Percentiles rank a stretch among this genome's conserved stretches.
These are phyloP conservation scores for Clathrus columnatus DNA, from an alignment of 768 basidiomycete genomes.

Conservation along the genomic window DNA sequence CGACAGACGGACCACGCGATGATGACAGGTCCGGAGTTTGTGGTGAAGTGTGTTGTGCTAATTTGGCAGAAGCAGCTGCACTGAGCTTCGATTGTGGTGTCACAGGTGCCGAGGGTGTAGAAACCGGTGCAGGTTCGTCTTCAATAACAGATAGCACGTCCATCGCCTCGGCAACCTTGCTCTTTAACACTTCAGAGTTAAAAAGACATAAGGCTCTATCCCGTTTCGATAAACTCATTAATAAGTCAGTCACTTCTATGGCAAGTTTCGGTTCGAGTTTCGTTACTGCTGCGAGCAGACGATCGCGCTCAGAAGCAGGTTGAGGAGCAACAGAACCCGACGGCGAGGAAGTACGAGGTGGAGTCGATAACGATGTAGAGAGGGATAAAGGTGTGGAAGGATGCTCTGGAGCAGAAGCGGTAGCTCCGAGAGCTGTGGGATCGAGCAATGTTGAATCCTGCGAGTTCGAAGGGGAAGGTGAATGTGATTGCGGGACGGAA, in stretches of 20 bases:
- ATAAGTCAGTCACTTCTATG: constrained; percentile 60
- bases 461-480: constrained; percentile 38
- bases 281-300: constrained; percentile 57
- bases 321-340: constrained; percentile 48
- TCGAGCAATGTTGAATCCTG: constrained; percentile 69
- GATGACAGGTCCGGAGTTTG: constrained; percentile 64
- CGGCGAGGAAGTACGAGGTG: constrained; percentile 78
- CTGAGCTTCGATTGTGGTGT: constrained; percentile 62
- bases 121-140: constrained; percentile 45
- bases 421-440: constrained; percentile 50
- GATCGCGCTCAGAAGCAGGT: constrained; percentile 58
- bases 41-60: constrained; percentile 36
- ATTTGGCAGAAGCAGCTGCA: constrained; percentile 21
- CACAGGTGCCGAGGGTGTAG: constrained; percentile 22
- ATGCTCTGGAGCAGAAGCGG: constrained; percentile 84
- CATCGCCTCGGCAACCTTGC: constrained; percentile 76
- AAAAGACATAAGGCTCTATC: constrained; percentile 89
- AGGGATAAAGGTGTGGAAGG: constrained; percentile 80
- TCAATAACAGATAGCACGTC: constrained; percentile 58
- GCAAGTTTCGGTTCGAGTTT: constrained; percentile 52
- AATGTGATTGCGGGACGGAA: constrained; percentile 1
- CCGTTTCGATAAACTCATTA: constrained; percentile 81
- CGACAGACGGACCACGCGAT: constrained; percentile 62
- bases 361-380: constrained; percentile 65
- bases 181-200: constrained; percentile 68